A percentile compares a stretch with the other conserved stretches of the same genome.
These are phyloP conservation scores for Saccharum hybrid DNA, from an alignment of 202 grass and related monocot species.

Conservation along the genomic window DNA sequence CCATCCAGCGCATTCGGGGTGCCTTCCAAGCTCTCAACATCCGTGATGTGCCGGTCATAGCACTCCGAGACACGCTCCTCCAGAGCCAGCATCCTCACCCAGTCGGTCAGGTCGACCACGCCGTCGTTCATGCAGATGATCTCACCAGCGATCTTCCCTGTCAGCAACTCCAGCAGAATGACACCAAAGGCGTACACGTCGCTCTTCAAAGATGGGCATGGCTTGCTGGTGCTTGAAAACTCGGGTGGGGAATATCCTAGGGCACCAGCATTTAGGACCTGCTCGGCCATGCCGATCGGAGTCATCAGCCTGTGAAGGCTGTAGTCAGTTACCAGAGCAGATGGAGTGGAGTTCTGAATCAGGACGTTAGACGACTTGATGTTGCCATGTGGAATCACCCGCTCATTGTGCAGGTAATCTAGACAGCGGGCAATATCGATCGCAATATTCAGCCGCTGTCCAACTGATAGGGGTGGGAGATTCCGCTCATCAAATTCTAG, in stretches of 20 bases:
- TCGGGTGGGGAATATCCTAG: constrained; percentile 88
- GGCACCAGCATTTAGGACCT: constrained; percentile 87
- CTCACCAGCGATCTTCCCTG: constrained; percentile 76
- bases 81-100: constrained; percentile 72
- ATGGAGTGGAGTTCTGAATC: constrained; percentile 48
- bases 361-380: constrained; percentile 85
- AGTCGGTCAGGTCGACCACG: constrained; percentile 82
- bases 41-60: constrained; percentile 59
- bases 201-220: constrained; percentile 83
- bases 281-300: constrained; percentile 73
- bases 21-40: constrained; percentile 36
- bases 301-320: constrained; percentile 92
- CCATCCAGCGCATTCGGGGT: constrained; percentile 54
- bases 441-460: constrained; percentile 66
- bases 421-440: constrained; percentile 65
- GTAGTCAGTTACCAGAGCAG: constrained; percentile 76
- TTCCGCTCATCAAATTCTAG: constrained; percentile 71
- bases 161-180: constrained; percentile 82
- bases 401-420: constrained; percentile 79
- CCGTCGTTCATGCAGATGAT: constrained; percentile 74
- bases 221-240: constrained; percentile 85
- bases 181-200: constrained; percentile 93
- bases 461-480: constrained; percentile 56
- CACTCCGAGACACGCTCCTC: constrained; percentile 74
- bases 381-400: constrained; percentile 87